Evolutionary conservation across 495 filamentous ascomycete species (phyloP), one percentile per base, ranked within the genome.

Genomic region (Staphylotrichum tortipilum): DNA sequence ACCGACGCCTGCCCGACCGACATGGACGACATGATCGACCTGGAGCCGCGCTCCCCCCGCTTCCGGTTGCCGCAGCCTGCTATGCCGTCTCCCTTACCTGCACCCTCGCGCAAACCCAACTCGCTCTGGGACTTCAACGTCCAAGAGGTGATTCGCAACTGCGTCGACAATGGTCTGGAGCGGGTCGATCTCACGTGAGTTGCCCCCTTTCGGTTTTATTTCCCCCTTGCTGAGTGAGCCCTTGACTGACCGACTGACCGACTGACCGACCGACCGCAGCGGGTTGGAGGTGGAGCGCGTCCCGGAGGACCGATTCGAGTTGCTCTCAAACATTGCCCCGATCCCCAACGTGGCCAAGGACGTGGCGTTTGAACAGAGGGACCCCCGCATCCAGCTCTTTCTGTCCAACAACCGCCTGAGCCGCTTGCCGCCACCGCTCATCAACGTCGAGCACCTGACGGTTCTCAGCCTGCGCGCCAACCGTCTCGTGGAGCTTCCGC

Each of bases 381-480:
- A 68, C 23, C 80, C 84, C 2, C 68, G 70, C 31, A 65, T 91
- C 24, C 70, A 80, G 30, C 58, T 92, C 10, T 87, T 79, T 54
- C 70, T 90, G 1, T 70, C 78, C 1, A 73, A 69, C 8, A 90
- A 89, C 55, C 60, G 64, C 5, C 76, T 92, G 3, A 50, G 49
- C 0, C 57, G 56, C 15, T 63, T 80, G 4, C 80, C 81, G 1
- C 49, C 52, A n/a, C 70, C 66, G 34, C 52, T 85, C 5, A 73
- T 80, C 55, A 70, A 71, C 44, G 58, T 85, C 4, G 62, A 78
- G 29, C 61, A 77, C 50, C 64, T 92, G 28, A 81, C 75, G 4
- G 78, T 85, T 8, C 77, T 94, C 26, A 88, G 77, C 60, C 67
- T 94, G 43, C 82, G 88, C 4, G 78, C 73, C 49, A 94, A 91